These are phyloP conservation scores for Excoecaria cochinchinensis DNA, from an alignment of 345 rosid genomes.

Conservation along the genomic window DNA sequence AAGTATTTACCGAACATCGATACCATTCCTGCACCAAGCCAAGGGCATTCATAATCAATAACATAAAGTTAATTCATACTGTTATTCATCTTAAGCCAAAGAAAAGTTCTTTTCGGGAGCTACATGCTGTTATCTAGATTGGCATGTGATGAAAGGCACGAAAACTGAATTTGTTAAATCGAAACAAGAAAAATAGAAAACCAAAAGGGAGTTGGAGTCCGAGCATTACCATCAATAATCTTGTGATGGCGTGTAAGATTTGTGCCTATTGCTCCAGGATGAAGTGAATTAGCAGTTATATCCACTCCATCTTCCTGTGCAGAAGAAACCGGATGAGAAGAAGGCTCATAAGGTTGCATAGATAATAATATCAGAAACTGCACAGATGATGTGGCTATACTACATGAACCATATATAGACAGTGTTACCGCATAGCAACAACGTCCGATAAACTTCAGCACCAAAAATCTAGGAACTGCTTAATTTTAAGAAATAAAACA, in stretches of 20 bases:
- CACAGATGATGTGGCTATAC: too few relatives aligned
- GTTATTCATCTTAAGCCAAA: background rate
- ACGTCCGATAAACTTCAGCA: too few relatives aligned
- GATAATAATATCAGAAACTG: background rate
- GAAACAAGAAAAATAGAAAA: background rate
- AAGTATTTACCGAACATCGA: background rate
- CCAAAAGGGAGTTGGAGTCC: background rate
- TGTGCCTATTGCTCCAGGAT: conserved; percentile 66
- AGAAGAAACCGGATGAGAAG: background rate
- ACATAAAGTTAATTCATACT: too few relatives aligned
- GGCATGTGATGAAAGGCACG: background rate
- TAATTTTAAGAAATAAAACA: too few relatives aligned
- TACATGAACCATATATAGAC: too few relatives aligned
- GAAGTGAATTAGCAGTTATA: conserved; percentile 63
- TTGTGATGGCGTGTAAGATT: conserved; percentile 44
- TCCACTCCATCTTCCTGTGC: conserved; percentile 56
- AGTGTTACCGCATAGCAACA: too few relatives aligned
- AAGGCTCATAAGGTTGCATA: background rate
- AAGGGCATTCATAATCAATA: background rate
- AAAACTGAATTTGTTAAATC: background rate
- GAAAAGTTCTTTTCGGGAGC: background rate
- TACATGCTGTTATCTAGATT: background rate
- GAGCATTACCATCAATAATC: conserved; percentile 39
- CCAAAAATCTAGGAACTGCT: too few relatives aligned
- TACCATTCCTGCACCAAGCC: background rate